phyloP scores from a whole-genome alignment of 805 yeast species.

The Saturnispora halmiae region DNA sequence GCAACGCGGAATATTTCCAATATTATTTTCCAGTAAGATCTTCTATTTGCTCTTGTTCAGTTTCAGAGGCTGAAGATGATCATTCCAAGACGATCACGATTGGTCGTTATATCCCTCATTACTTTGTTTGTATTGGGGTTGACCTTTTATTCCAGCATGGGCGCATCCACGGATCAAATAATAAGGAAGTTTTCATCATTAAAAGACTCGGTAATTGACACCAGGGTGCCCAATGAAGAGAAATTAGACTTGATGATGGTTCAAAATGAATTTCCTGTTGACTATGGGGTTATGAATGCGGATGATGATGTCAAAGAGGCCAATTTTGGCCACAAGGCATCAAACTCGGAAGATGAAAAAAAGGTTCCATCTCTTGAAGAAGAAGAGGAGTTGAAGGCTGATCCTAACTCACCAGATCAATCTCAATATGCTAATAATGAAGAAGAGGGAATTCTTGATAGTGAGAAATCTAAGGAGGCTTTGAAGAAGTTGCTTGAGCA shows the following conservation, averaged over 20 bases:
- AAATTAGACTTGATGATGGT: not conserved
- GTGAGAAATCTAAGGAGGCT: constrained; percentile 2
- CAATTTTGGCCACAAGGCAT: not conserved
- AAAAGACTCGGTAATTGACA: too few relatives aligned
- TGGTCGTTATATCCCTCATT: too few relatives aligned
- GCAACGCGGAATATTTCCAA: too few relatives aligned
- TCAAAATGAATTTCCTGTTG: not conserved
- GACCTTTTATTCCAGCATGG: too few relatives aligned
- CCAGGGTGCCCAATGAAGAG: not conserved
- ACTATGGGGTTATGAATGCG: not conserved
- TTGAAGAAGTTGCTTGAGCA: not conserved
- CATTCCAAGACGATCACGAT: too few relatives aligned
- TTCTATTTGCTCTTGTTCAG: too few relatives aligned
- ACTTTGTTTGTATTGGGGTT: too few relatives aligned
- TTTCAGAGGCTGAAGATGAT: too few relatives aligned
- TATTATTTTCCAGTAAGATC: too few relatives aligned
- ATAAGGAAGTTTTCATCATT: too few relatives aligned
- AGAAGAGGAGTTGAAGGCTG: constrained; percentile 1
- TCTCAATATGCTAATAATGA: constrained; percentile 8
- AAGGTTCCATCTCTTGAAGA: constrained; percentile 6
- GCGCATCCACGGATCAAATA: too few relatives aligned
- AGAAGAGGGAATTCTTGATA: not conserved
- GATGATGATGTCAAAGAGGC: not conserved
- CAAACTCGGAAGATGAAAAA: not conserved
- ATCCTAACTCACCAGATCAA: constrained; percentile 3